Conservation (phyloP, 2,329 filamentous ascomycete genomes). For the Chrysosporium keratinophilum region DNA sequence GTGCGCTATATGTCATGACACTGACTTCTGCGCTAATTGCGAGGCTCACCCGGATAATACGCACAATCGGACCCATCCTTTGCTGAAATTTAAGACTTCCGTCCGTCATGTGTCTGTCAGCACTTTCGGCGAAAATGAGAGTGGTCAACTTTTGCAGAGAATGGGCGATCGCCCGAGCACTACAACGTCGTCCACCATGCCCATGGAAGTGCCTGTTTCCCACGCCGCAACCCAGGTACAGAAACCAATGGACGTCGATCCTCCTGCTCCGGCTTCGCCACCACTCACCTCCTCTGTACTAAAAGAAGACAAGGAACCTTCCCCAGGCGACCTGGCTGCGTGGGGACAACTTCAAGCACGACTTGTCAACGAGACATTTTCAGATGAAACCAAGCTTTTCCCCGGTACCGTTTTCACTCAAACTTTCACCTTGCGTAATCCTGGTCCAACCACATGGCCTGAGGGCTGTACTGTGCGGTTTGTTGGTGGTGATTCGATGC, state of each 20-base stretch:
- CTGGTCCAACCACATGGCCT: constrained; percentile 70
- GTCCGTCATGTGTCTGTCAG: constrained; percentile 80
- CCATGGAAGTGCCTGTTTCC: constrained; percentile 37
- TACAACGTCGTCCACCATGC: constrained; percentile 45
- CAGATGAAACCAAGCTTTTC: constrained; percentile 63
- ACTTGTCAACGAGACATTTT: constrained; percentile 68
- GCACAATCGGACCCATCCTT: constrained; percentile 91
- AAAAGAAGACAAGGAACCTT: constrained; percentile 17
- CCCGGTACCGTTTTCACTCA: constrained; percentile 71
- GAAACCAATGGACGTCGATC: constrained; percentile 35
- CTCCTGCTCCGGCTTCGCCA: background rate
- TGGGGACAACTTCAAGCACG: constrained; percentile 42
- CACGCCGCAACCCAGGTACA: constrained; percentile 54
- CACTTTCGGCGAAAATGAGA: constrained; percentile 66
- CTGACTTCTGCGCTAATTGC: constrained; percentile 89
- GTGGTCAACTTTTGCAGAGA: constrained; percentile 52
- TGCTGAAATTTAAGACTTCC: constrained; percentile 94
- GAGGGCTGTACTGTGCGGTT: constrained; percentile 82
- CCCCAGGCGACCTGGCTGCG: background rate
- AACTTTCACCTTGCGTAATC: constrained; percentile 83
- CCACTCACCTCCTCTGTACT: background rate
- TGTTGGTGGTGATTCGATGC: constrained; percentile 93
- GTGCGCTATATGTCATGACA: constrained; percentile 90
- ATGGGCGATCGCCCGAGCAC: constrained; percentile 57
- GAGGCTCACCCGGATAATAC: constrained; percentile 74